phyloP scores from a whole-genome alignment of 441 rosid species.

The Raphanus hybrid region DNA sequence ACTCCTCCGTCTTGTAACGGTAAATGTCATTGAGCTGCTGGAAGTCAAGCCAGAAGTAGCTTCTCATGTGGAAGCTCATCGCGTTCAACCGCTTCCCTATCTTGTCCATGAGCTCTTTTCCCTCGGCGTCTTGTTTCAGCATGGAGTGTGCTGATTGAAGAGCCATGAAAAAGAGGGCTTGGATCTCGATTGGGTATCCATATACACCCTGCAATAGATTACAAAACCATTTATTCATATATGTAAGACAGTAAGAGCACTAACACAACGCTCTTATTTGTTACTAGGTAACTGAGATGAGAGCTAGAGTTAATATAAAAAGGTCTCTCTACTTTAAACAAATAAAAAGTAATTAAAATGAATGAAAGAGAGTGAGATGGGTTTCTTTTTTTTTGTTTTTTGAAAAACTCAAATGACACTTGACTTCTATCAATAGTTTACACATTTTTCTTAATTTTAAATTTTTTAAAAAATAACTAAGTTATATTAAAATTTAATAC shows the following conservation, averaged over 20 bases:
- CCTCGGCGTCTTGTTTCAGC: conserved; percentile 37
- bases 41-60: conserved; percentile 60
- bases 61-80: conserved; percentile 56
- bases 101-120: conserved; percentile 57
- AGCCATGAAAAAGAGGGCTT: conserved; percentile 23
- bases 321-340: neutral
- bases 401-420: neutral
- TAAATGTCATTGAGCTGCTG: conserved; percentile 28
- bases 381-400: neutral
- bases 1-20: conserved; percentile 27
- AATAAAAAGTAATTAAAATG: neutral
- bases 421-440: neutral
- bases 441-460: neutral
- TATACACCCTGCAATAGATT: conserved; percentile 22
- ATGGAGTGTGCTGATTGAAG: conserved; percentile 12
- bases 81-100: conserved; percentile 55
- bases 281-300: neutral
- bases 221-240: conserved; percentile 1
- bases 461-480: neutral
- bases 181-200: conserved; percentile 18
- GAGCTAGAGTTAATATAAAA: neutral
- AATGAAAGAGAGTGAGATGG: neutral
- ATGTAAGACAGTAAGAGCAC: neutral
- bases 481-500: neutral
- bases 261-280: neutral